Evolutionary conservation across 352 stramenopile genomes (phyloP).

Genomic region (Elongisporangium prolatum): DNA sequence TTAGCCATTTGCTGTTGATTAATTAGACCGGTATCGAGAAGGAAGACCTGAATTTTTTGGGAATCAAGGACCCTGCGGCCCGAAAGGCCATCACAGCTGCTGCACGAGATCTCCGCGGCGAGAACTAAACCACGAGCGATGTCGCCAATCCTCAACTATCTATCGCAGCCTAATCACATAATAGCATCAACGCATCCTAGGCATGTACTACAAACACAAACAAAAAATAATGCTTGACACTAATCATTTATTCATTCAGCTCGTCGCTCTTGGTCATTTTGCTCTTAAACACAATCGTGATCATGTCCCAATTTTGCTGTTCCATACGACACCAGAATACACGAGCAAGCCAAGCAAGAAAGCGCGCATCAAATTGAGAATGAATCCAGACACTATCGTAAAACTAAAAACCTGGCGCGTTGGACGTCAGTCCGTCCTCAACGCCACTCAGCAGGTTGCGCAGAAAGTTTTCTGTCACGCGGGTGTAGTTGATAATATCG

Average conservation of each 20-base stretch:
- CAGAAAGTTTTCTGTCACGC: conserved; percentile 91
- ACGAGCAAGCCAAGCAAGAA: not conserved
- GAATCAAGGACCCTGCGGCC: conserved; percentile 60
- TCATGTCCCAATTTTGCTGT: not conserved
- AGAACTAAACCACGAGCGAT: conserved; percentile 16
- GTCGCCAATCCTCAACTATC: not conserved
- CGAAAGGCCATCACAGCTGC: conserved; percentile 60
- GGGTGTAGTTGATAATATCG: conserved; percentile 94
- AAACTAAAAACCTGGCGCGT: conserved; percentile 9
- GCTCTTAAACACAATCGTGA: too few relatives aligned
- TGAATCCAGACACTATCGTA: not conserved
- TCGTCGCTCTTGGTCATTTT: not conserved
- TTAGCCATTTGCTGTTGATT: conserved; percentile 4
- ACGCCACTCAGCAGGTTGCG: conserved; percentile 88
- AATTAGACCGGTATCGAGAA: conserved; percentile 78
- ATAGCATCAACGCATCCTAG: not conserved
- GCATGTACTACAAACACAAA: not conserved
- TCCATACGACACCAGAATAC: not conserved
- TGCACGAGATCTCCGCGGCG: conserved; percentile 43
- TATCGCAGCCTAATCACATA: not conserved
- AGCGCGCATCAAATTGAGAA: not conserved
- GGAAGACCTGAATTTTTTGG: conserved; percentile 84
- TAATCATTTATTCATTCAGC: conserved; percentile 1
- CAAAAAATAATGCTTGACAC: not conserved
- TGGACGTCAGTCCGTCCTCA: conserved; percentile 82